Conservation (phyloP, 2,329 filamentous ascomycete genomes). For the Ilyonectria mors-panacis region DNA sequence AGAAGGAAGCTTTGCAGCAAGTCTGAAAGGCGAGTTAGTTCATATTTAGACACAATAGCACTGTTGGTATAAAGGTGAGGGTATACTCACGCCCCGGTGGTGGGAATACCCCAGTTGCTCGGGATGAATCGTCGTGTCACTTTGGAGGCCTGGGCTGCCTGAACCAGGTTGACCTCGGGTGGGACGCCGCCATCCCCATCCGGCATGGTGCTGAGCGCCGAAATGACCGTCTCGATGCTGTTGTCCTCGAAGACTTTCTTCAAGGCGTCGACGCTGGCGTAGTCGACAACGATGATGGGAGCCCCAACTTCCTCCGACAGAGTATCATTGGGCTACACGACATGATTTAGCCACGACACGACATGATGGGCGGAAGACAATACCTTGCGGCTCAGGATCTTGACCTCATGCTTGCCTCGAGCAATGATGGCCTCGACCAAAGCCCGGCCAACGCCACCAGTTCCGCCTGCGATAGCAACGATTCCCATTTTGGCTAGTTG, state of each 20-base stretch:
- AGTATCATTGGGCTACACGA: background rate
- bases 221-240: constrained; percentile 15
- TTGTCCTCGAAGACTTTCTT: constrained; percentile 1
- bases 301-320: background rate
- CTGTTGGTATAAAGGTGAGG: no score
- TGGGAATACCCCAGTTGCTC: constrained; percentile 18
- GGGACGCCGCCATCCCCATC: no score
- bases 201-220: constrained; percentile 10
- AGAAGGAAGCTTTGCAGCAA: background rate
- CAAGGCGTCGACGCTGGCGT: background rate
- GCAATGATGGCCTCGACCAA: constrained; percentile 17
- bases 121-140: constrained; percentile 5
- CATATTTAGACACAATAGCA: background rate
- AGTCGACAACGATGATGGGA: constrained; percentile 13
- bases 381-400: constrained; percentile 14
- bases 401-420: constrained; percentile 12
- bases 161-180: constrained; percentile 10
- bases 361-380: background rate
- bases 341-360: background rate
- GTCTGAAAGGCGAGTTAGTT: background rate
- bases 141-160: constrained; percentile 4
- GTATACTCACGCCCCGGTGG: background rate
- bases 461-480: background rate
- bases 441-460: constrained; percentile 12
- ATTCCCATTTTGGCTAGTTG: constrained; percentile 6